Evolutionary conservation across 2,329 filamentous ascomycete genomes (phyloP), one percentile per base, ranked within the genome.

Genomic region (Biscogniauxia mediterranea): DNA sequence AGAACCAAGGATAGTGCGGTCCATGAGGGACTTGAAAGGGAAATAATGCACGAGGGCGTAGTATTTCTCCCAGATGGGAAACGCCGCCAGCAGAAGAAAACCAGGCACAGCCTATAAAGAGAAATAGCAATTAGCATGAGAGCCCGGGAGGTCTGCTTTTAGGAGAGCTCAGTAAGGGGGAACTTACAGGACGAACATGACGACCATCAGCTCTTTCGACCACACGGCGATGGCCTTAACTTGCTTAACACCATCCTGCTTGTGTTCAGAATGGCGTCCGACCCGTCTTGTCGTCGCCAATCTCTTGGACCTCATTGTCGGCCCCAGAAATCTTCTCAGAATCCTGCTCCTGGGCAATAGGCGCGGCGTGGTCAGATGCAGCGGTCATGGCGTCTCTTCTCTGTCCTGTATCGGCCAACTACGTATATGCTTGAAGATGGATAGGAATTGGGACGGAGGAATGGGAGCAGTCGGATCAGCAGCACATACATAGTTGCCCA

Each of bases 31-130:
- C 52, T 72, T 63, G 67, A 76, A 81, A 1, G 78, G 80, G 17
- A 88, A 76, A 68, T 87, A 80, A 20, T 81, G 79, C 52, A 79
- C 79, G 0, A 76, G 79, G 0, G 84, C 81, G 51, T 84, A 66
- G 52, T 77, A 85, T 19, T 75, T 78, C 71, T 88, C 84, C 73
- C 80, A 84, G 3, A 82, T 61, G 1, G 75, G 78, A 63, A 86
- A 82, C n/a, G 76, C 66, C 26, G 83, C 68, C 1, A 89, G 75
- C 54, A 80, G 80, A 0, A 84, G 64, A 17, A 80, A 75, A 3
- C 74, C 23, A 79, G 66, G 62, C 76, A 79, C 25, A 79, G 69
- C 21, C 77, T 79, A 57, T 26, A 20, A 28, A 20, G 23, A 52
- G 59, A 49, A 56, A 23, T 54, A 61, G 11, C n/a, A 5, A 17